Base-by-base conservation (phyloP, 1,139 yeast species). In the Nakaseomyces sp. region DNA sequence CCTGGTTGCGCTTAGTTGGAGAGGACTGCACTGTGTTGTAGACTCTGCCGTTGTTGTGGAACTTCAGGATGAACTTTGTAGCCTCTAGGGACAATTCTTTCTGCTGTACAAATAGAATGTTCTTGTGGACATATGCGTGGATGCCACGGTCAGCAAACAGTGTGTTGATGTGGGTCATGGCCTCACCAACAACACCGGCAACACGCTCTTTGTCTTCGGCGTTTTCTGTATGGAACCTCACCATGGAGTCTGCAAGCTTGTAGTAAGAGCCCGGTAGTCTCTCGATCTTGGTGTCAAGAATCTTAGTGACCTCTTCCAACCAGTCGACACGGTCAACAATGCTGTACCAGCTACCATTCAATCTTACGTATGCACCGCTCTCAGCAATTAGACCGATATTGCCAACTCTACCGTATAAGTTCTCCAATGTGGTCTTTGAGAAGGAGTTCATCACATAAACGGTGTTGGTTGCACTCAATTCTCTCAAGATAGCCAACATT, bases 371-470 rank as follows among this genome's bases (percentile, higher is more conserved):
- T 0, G 88, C 94, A 31, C 97, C 97, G 58, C 83, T 81, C 62
- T 89, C 97, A 1, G 96, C 95, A 51, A 89, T 79, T 43, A 89
- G 68, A 0, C 97, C 97, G 29, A 89, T 60, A 36, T 75, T 76
- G 1, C 82, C 78, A 10, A 79, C 73, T 48, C 88, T 74, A 31
- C 81, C 71, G 64, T 81, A 88, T 43, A 79, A 64, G 42, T 84
- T 71, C 51, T 83, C 86, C 57, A 88, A 67, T 36, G 79, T 82
- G 2, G 72, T 64, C 48, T 82, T 71, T 44, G 78, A 77, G 53
- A 81, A 74, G 43, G 77, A 76, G 52, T 88, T 79, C 43, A 82
- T 71, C 6, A 89, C 72, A 57, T 82, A 89, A 1, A 89, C 91
- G 43, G 73, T 68, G 55, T 85, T 87, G 10, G 62, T 57, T 0